These are phyloP conservation scores for Ormosia emarginata DNA, from an alignment of 306 rosid genomes.

Conservation along the genomic window DNA sequence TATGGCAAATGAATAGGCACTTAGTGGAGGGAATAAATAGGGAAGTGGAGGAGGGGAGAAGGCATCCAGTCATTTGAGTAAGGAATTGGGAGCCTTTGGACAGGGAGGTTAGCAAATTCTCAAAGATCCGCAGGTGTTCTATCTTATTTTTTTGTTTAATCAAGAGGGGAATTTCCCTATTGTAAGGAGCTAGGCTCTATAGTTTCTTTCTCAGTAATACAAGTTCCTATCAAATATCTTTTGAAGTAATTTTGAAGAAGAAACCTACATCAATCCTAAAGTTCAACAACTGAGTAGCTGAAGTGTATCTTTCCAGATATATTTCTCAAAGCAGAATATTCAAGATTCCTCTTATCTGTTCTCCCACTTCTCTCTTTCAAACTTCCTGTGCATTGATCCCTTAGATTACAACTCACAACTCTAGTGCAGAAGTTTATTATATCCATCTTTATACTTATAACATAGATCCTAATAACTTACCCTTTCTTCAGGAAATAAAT, in stretches of 20 bases:
- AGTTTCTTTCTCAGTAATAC: no score
- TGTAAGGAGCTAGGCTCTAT: no score
- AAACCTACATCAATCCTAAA: neutral
- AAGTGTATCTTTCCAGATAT: conserved; percentile 1
- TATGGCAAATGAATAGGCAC: no score
- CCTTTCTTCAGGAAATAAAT: conserved; percentile 73
- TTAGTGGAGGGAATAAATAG: no score
- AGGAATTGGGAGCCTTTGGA: no score
- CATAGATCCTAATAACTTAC: conserved; percentile 43
- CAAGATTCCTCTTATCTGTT: neutral
- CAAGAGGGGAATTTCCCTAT: no score
- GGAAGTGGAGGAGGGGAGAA: no score
- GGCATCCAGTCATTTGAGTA: no score
- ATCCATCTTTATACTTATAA: neutral
- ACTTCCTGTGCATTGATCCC: neutral
- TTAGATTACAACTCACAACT: conserved; percentile 4
- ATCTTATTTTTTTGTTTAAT: no score
- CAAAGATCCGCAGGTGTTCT: no score
- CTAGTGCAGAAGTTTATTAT: neutral
- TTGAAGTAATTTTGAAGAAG: neutral
- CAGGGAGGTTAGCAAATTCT: no score
- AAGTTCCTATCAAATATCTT: no score
- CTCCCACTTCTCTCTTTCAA: neutral
- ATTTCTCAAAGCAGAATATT: neutral
- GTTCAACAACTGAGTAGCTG: neutral